Percentiles rank a stretch among this genome's conserved stretches.
phyloP scores from a whole-genome alignment of 176 grass and related monocot genomes.

The Cymbopogon citratus region DNA sequence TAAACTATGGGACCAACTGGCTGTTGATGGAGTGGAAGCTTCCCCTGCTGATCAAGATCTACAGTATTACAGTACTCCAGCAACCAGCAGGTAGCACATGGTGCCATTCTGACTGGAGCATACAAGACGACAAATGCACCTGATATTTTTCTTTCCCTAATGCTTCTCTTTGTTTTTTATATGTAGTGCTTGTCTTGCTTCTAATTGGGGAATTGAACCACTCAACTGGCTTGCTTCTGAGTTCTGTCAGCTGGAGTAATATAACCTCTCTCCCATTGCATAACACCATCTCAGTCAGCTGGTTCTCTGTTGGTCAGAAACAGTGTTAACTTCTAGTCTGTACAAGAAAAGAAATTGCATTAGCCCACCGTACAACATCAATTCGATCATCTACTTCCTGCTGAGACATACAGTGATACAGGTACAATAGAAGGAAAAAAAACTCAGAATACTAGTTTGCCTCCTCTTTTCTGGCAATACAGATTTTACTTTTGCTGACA shows the following conservation, averaged over 20 bases:
- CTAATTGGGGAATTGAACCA: not conserved
- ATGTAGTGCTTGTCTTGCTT: not conserved
- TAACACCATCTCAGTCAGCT: no score
- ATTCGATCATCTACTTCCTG: not conserved
- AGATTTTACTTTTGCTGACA: not conserved
- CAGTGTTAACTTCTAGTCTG: no score
- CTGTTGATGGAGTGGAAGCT: not conserved
- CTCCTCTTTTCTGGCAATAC: not conserved
- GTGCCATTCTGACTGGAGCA: not conserved
- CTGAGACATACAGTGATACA: not conserved
- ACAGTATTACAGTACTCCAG: not conserved
- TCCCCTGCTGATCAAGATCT: not conserved
- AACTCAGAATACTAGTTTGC: not conserved
- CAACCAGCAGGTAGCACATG: not conserved
- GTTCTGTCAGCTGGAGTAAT: no score
- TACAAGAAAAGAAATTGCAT: no score
- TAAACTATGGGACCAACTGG: conserved; percentile 11
- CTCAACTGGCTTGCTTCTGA: not conserved
- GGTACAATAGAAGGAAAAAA: not conserved
- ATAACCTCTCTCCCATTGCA: no score
- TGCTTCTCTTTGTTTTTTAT: not conserved
- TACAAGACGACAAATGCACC: not conserved
- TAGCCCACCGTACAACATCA: not conserved
- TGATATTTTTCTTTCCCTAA: not conserved
- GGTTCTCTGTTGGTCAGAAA: no score